Conservation (phyloP, 805 yeast genomes). For the Pichia rugopelliculosa region DNA sequence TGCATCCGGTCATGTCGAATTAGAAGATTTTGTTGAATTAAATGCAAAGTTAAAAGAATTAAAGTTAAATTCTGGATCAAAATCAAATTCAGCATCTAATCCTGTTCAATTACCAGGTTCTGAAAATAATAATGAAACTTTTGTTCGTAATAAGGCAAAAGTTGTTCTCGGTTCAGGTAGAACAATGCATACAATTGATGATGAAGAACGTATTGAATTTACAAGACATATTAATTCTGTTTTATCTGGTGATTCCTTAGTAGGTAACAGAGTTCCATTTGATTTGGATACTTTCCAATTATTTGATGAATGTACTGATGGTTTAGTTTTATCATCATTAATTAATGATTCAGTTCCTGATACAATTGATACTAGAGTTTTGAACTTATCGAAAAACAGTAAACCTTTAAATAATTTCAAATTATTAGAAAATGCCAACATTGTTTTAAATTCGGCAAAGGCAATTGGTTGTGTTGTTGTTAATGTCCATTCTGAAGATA, state of each 20-base stretch:
- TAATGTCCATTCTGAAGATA: constrained; percentile 93
- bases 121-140: constrained; percentile 24
- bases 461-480: constrained; percentile 98
- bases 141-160: constrained; percentile 49
- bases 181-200: constrained; percentile 92
- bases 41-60: constrained; percentile 69
- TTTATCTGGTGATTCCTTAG: constrained; percentile 77
- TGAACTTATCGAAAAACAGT: constrained; percentile 77
- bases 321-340: constrained; percentile 83
- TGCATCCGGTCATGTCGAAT: constrained; percentile 93
- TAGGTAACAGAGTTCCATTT: constrained; percentile 81
- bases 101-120: constrained; percentile 9
- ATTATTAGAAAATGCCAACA: constrained; percentile 94
- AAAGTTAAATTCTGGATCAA: constrained; percentile 12
- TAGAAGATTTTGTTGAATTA: constrained; percentile 87
- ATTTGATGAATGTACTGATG: constrained; percentile 95
- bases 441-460: constrained; percentile 96
- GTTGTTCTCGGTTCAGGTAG: constrained; percentile 81
- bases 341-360: constrained; percentile 98
- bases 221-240: constrained; percentile 94
- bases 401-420: constrained; percentile 86
- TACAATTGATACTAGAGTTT: constrained; percentile 95
- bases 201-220: constrained; percentile 93
- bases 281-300: constrained; percentile 92
- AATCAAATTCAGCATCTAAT: constrained; percentile 11